A percentile compares a stretch with the other conserved stretches of the same genome.
These are phyloP conservation scores for Gypsophila paniculata DNA, from an alignment of 179 eudicot species.

Conservation along the genomic window DNA sequence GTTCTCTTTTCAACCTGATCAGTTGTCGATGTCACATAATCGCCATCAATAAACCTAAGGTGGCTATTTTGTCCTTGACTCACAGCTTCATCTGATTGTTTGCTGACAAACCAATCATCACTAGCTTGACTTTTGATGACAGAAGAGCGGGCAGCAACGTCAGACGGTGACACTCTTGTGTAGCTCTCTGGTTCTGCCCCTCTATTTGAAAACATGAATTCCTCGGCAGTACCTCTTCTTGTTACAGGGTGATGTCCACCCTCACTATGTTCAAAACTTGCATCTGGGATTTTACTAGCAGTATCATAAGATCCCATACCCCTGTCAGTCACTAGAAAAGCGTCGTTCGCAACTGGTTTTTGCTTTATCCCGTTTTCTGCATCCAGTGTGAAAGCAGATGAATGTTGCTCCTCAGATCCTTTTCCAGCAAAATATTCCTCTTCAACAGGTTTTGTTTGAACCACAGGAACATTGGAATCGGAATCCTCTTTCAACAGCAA, in stretches of 20 bases:
- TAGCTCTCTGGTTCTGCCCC: slow-evolving; percentile 34
- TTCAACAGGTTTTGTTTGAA: slow-evolving; percentile 28
- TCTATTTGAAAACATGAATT: slow-evolving; percentile 43
- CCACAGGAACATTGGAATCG: slow-evolving; percentile 25
- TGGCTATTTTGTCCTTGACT: slow-evolving; percentile 27
- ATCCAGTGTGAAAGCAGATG: slow-evolving; percentile 30
- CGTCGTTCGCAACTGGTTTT: slow-evolving; percentile 40
- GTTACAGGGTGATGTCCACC: slow-evolving; percentile 28
- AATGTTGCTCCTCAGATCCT: slow-evolving; percentile 29
- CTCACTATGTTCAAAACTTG: slow-evolving; percentile 40
- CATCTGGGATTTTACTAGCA: slow-evolving; percentile 14
- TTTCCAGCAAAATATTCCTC: slow-evolving; percentile 30
- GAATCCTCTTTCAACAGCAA: slow-evolving; percentile 62
- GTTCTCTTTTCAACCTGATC: slow-evolving; percentile 32
- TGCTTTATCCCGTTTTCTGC: slow-evolving; percentile 32
- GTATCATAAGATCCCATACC: slow-evolving; percentile 28
- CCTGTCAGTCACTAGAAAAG: slow-evolving; percentile 41
- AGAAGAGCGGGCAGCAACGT: slow-evolving; percentile 34
- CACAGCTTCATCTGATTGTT: slow-evolving; percentile 32
- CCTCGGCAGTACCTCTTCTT: slow-evolving; percentile 44
- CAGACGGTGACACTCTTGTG: slow-evolving; percentile 31
- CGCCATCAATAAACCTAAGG: slow-evolving; percentile 39
- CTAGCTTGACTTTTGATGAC: slow-evolving; percentile 35
- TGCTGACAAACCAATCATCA: slow-evolving; percentile 54
- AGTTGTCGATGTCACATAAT: slow-evolving; percentile 29